phyloP scores from a whole-genome alignment of 768 basidiomycete species.

The Termitomyces bulborhizus region DNA sequence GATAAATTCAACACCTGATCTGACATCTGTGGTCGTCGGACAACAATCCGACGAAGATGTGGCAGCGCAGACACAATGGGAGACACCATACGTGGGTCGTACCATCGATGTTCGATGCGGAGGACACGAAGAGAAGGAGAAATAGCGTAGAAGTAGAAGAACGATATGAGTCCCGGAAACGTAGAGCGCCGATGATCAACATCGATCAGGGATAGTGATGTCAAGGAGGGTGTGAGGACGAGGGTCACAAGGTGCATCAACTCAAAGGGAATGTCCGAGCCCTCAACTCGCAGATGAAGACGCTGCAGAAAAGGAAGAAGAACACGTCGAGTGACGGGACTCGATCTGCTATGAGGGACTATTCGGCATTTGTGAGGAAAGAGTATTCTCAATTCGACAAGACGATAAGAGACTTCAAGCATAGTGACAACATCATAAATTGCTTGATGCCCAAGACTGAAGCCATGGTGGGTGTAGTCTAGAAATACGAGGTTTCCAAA shows the following conservation, averaged over 20 bases:
- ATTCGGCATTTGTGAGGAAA: conserved; percentile 37
- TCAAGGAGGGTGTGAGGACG: conserved; percentile 41
- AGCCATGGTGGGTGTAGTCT: conserved; percentile 70
- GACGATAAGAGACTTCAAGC: conserved; percentile 44
- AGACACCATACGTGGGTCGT: conserved; percentile 32
- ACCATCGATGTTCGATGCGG: conserved; percentile 42
- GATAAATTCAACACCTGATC: conserved; percentile 28
- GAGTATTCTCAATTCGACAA: conserved; percentile 49
- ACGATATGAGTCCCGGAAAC: conserved; percentile 40
- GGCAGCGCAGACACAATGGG: conserved; percentile 28
- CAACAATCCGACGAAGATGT: conserved; percentile 24
- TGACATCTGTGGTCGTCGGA: conserved; percentile 25
- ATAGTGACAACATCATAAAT: conserved; percentile 53
- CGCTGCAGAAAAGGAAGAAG: conserved; percentile 38
- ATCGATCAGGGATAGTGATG: conserved; percentile 43
- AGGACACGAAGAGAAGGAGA: conserved; percentile 33
- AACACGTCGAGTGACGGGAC: conserved; percentile 26
- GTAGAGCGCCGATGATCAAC: conserved; percentile 25
- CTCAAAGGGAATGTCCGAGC: conserved; percentile 56
- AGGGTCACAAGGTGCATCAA: conserved; percentile 46
- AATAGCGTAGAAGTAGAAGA: conserved; percentile 38
- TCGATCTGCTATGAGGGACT: conserved; percentile 16
- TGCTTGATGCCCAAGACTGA: conserved; percentile 51
- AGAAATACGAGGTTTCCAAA: conserved; percentile 57
- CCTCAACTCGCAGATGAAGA: conserved; percentile 46